Percentiles rank a stretch among this genome's conserved stretches.
phyloP scores from a whole-genome alignment of 1,284 basidiomycete genomes.

The Entoloma clypeatum region DNA sequence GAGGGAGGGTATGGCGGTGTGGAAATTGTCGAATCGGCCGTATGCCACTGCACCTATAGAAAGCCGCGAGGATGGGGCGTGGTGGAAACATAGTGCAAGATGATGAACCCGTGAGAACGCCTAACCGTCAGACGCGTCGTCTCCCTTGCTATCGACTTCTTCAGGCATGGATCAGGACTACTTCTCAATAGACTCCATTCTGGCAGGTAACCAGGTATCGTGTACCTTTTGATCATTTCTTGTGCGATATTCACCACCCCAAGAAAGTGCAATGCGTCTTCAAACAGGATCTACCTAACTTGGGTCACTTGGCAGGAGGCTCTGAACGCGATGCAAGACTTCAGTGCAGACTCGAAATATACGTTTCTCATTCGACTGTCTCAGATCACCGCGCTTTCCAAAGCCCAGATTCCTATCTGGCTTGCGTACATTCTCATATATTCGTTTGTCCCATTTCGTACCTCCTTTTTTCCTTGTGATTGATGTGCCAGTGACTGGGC shows the following conservation, averaged over 20 bases:
- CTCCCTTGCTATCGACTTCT: constrained; percentile 18
- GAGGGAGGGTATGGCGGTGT: constrained; percentile 15
- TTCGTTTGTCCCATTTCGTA: constrained; percentile 47
- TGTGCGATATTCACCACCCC: neutral
- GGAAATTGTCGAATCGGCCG: constrained; percentile 12
- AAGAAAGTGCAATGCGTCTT: constrained; percentile 91
- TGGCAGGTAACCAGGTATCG: constrained; percentile 83
- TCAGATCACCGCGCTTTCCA: constrained; percentile 71
- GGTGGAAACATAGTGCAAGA: constrained; percentile 15
- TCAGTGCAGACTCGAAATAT: constrained; percentile 9
- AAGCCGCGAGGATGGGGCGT: constrained; percentile 12
- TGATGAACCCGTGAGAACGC: constrained; percentile 17
- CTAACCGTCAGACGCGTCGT: constrained; percentile 4
- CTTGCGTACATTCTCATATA: constrained; percentile 78
- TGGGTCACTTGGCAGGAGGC: constrained; percentile 85
- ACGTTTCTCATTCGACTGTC: constrained; percentile 10
- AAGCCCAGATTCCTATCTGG: constrained; percentile 83
- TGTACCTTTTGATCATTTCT: neutral
- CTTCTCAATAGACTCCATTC: constrained; percentile 82
- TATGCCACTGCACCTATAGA: constrained; percentile 14
- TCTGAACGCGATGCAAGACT: constrained; percentile 70
- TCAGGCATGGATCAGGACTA: constrained; percentile 78
- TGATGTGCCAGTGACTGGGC: constrained; percentile 66
- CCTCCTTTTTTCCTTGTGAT: constrained; percentile 8
- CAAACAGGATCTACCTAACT: constrained; percentile 77